Evolutionary conservation across 352 stramenopile genomes (phyloP).

Genomic region (Blastocystis sp.): DNA sequence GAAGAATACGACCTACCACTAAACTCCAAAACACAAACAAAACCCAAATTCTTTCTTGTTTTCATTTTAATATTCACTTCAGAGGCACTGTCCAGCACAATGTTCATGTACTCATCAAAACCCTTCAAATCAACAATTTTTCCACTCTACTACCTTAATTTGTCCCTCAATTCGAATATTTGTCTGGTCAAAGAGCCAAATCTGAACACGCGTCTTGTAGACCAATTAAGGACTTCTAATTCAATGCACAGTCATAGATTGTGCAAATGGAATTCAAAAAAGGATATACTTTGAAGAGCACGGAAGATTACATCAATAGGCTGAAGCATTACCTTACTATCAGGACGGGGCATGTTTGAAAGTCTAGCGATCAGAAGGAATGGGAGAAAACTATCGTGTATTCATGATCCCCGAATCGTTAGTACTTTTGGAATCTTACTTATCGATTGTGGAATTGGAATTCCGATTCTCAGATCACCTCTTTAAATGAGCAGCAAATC

Average conservation of each 20-base stretch:
- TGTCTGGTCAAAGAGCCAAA: slow-evolving; percentile 99
- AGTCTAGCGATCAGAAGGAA: background rate
- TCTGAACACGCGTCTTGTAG: slow-evolving; percentile 87
- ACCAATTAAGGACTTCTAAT: slow-evolving; percentile 61
- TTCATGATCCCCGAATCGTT: too few relatives aligned
- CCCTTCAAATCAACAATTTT: slow-evolving; percentile 65
- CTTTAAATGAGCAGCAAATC: too few relatives aligned
- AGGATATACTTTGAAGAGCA: slow-evolving; percentile 80
- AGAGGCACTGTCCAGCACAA: slow-evolving; percentile 93
- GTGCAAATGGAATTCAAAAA: background rate
- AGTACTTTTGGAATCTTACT: too few relatives aligned
- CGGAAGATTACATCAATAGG: slow-evolving; percentile 98
- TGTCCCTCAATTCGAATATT: slow-evolving; percentile 94
- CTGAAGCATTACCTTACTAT: slow-evolving; percentile 98
- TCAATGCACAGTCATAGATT: slow-evolving; percentile 61
- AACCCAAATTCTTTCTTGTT: slow-evolving; percentile 63
- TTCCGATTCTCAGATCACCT: too few relatives aligned
- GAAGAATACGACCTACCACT: slow-evolving; percentile 91
- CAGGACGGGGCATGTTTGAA: slow-evolving; percentile 71
- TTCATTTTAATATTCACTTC: slow-evolving; percentile 77
- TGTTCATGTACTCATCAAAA: slow-evolving; percentile 99
- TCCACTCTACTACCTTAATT: slow-evolving; percentile 77
- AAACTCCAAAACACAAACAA: background rate
- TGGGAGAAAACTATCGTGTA: background rate
- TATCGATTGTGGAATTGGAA: too few relatives aligned